Percentiles rank a stretch among this genome's conserved stretches.
These are phyloP conservation scores for Pythium graminicola DNA, from an alignment of 352 stramenopile species.

Conservation along the genomic window DNA sequence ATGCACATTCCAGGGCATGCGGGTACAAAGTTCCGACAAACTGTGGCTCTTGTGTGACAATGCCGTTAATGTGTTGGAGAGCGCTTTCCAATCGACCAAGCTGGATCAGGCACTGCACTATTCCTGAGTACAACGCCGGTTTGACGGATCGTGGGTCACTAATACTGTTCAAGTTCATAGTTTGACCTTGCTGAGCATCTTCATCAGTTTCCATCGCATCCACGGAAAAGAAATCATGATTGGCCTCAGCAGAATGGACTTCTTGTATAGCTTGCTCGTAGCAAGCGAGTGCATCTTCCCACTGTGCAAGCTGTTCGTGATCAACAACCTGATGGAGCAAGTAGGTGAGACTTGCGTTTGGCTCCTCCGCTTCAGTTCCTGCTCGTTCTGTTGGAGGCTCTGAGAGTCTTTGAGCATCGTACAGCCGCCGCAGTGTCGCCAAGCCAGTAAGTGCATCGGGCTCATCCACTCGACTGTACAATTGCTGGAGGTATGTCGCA, in stretches of 20 bases:
- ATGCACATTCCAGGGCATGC: constrained; percentile 77
- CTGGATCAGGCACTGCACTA: constrained; percentile 81
- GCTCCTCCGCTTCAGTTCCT: constrained; percentile 8
- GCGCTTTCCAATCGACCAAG: constrained; percentile 76
- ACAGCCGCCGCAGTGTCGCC: constrained; percentile 26
- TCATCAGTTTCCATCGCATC: constrained; percentile 13
- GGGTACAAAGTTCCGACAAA: constrained; percentile 77
- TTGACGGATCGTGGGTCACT: constrained; percentile 52
- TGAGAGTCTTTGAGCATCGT: constrained; percentile 21
- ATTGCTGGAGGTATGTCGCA: constrained; percentile 32
- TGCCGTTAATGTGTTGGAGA: constrained; percentile 83
- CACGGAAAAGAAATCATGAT: constrained; percentile 15
- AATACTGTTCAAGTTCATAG: constrained; percentile 4
- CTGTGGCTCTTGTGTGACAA: constrained; percentile 69
- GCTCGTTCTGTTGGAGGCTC: constrained; percentile 7
- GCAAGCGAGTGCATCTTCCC: constrained; percentile 38
- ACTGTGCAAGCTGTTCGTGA: constrained; percentile 36
- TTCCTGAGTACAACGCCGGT: constrained; percentile 69
- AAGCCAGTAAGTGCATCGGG: constrained; percentile 34
- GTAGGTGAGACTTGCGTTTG: constrained; percentile 23
- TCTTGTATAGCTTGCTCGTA: constrained; percentile 46
- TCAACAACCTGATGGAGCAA: constrained; percentile 35
- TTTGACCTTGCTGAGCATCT: constrained; percentile 7
- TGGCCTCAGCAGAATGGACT: constrained; percentile 25
- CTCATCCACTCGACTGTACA: constrained; percentile 36